Percentiles rank a stretch among this genome's conserved stretches.
Evolutionary conservation across 2,329 filamentous ascomycete genomes (phyloP).

Genomic region (Ophiostoma tasmaniense): DNA sequence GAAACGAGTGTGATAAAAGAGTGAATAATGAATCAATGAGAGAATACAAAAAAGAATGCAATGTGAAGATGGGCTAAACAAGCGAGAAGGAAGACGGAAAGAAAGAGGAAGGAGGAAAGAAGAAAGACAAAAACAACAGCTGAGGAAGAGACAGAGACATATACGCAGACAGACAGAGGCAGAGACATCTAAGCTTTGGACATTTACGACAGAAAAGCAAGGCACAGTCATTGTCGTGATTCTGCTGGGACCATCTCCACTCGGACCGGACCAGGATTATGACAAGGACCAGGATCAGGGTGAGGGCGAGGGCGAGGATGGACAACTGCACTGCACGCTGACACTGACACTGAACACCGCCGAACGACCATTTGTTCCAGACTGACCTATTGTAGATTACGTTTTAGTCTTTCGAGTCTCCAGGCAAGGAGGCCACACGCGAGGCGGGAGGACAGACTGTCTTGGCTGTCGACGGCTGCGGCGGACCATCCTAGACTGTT

Average conservation of each 20-base stretch:
- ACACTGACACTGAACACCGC: neutral
- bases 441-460: slow-evolving; percentile 7
- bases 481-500: neutral
- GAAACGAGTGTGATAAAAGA: neutral
- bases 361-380: slow-evolving; percentile 2
- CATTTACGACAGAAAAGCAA: neutral
- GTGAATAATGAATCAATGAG: too few relatives aligned
- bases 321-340: neutral
- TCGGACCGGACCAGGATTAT: neutral
- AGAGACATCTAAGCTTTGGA: neutral
- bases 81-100: neutral
- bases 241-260: neutral
- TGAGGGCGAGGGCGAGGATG: neutral
- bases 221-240: neutral
- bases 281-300: neutral
- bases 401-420: neutral
- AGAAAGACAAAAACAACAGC: neutral
- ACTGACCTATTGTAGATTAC: neutral
- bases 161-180: neutral
- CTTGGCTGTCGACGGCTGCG: neutral
- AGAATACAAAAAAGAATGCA: too few relatives aligned
- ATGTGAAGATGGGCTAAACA: neutral
- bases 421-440: neutral
- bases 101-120: neutral
- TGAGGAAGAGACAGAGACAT: neutral